Conservation (phyloP, 2,329 filamentous ascomycete genomes). For the Claviceps fusiformis region DNA sequence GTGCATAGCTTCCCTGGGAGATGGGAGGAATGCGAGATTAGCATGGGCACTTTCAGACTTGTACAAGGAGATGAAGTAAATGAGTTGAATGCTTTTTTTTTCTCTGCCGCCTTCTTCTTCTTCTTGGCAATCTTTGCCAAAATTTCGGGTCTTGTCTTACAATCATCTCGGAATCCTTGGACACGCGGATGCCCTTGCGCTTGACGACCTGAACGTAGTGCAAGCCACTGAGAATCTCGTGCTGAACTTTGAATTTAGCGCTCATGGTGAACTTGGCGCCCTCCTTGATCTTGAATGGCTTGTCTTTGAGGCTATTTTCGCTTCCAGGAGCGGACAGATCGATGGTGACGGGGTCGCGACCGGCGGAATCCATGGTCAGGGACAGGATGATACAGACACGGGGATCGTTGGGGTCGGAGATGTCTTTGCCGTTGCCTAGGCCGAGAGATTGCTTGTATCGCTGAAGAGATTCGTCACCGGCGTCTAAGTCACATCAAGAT, state of each 20-base stretch:
- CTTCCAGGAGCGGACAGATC: slow-evolving; percentile 66
- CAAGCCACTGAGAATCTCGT: slow-evolving; percentile 86
- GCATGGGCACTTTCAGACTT: too few relatives aligned
- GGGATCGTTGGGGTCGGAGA: slow-evolving; percentile 66
- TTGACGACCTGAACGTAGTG: slow-evolving; percentile 95
- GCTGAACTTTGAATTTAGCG: slow-evolving; percentile 87
- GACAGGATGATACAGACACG: slow-evolving; percentile 89
- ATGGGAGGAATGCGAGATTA: background rate
- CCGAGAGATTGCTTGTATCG: slow-evolving; percentile 97
- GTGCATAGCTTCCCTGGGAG: slow-evolving; percentile 66
- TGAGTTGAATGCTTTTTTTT: background rate
- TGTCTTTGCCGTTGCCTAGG: slow-evolving; percentile 58
- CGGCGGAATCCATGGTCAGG: slow-evolving; percentile 74
- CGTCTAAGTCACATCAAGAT: slow-evolving; percentile 27
- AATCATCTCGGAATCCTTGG: slow-evolving; percentile 98
- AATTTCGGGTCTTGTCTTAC: slow-evolving; percentile 27
- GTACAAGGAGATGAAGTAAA: background rate
- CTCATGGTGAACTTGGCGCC: slow-evolving; percentile 89
- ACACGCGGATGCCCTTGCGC: slow-evolving; percentile 71
- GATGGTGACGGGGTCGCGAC: slow-evolving; percentile 74
- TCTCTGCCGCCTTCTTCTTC: background rate
- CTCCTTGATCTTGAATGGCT: slow-evolving; percentile 97
- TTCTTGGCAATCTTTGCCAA: background rate
- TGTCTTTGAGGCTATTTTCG: slow-evolving; percentile 66
- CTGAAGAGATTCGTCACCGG: slow-evolving; percentile 82